phyloP scores from a whole-genome alignment of 345 rosid genomes.

The Gossypium longicalyx region DNA sequence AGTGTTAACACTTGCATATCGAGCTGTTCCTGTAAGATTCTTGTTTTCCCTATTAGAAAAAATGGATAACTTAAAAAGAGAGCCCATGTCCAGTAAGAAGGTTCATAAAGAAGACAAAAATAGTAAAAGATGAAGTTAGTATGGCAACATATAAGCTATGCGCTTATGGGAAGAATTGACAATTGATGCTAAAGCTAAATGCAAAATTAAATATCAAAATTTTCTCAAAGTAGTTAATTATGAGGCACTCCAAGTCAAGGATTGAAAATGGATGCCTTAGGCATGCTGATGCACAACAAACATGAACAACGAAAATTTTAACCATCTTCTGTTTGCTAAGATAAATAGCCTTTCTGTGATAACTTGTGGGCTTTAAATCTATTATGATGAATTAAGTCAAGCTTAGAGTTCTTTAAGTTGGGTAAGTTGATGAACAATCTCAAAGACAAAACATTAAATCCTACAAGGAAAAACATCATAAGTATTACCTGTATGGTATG shows the following conservation, averaged over 20 bases:
- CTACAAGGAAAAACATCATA: neutral
- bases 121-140: neutral
- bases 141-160: neutral
- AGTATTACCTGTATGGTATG: slow-evolving; percentile 64
- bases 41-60: slow-evolving; percentile 79
- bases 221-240: neutral
- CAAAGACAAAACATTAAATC: neutral
- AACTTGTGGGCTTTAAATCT: neutral
- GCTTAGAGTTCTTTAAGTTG: too few species aligned
- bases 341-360: neutral
- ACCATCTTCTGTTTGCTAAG: neutral
- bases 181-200: neutral
- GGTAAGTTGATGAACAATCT: neutral
- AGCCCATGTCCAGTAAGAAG: slow-evolving; percentile 1
- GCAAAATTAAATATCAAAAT: neutral
- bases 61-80: slow-evolving; percentile 15
- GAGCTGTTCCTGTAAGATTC: slow-evolving; percentile 98
- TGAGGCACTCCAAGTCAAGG: neutral
- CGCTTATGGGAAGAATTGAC: neutral
- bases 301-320: neutral
- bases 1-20: slow-evolving; percentile 95
- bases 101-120: neutral
- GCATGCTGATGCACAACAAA: neutral
- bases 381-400: too few species aligned
- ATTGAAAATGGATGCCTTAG: neutral